phyloP scores from a whole-genome alignment of 257 asterid species.

The Nicotiana paniculata region DNA sequence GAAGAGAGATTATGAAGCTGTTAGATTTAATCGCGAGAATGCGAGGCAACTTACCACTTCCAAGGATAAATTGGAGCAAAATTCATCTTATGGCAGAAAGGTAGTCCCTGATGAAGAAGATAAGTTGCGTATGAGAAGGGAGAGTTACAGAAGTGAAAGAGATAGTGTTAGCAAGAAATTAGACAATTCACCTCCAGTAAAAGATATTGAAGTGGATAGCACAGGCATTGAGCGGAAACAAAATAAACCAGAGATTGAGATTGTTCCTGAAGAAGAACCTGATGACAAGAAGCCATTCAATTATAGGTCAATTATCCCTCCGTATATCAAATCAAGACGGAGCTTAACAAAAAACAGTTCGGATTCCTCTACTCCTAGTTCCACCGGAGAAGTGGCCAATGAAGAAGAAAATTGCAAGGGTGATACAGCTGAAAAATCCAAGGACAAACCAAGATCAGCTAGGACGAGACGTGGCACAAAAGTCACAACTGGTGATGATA shows the following conservation, averaged over 20 bases:
- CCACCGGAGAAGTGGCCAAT: neutral
- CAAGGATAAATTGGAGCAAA: neutral
- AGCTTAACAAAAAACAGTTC: conserved; percentile 9
- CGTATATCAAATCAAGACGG: conserved; percentile 29
- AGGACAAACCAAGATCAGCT: conserved; percentile 39
- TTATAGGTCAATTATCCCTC: conserved; percentile 38
- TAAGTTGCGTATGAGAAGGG: neutral
- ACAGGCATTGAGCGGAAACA: conserved; percentile 1
- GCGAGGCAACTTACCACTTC: conserved; percentile 4
- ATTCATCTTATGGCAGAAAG: neutral
- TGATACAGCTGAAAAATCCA: conserved; percentile 11
- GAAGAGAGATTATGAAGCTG: conserved; percentile 13
- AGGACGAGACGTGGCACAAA: conserved; percentile 32
- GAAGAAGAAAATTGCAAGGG: conserved; percentile 12
- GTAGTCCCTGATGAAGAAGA: neutral
- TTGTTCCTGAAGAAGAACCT: conserved; percentile 21
- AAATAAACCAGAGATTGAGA: conserved; percentile 10
- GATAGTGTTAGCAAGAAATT: neutral
- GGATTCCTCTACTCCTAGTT: neutral
- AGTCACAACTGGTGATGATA: conserved; percentile 11
- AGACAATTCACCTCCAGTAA: conserved; percentile 9
- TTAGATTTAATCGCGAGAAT: neutral
- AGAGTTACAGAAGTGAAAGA: neutral
- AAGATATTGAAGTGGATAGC: conserved; percentile 34
- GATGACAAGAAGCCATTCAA: conserved; percentile 16